These are phyloP conservation scores for Myriangium duriaei DNA, from an alignment of 2,329 filamentous ascomycete species.

Conservation along the genomic window DNA sequence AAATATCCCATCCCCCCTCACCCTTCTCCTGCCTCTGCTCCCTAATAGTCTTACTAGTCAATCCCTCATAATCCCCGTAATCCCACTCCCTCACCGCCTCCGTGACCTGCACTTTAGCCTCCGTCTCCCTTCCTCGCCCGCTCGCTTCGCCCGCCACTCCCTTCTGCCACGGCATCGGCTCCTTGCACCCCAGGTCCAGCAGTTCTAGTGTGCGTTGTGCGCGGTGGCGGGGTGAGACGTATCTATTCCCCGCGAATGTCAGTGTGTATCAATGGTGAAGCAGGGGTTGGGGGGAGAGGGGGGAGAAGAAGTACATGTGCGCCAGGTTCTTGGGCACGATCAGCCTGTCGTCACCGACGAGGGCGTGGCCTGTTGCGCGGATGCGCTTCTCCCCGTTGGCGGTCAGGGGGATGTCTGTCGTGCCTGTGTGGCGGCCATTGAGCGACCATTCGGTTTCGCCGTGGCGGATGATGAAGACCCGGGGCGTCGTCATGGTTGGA, in stretches of 20 bases:
- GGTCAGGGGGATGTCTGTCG: constrained; percentile 77
- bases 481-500: constrained; percentile 33
- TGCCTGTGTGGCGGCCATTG: constrained; percentile 65
- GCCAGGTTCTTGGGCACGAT: constrained; percentile 72
- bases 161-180: constrained; percentile 54
- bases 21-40: constrained; percentile 33
- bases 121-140: constrained; percentile 20
- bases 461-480: constrained; percentile 53
- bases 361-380: constrained; percentile 59
- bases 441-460: constrained; percentile 95
- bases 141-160: constrained; percentile 19
- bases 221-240: constrained; percentile 74
- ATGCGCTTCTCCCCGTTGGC: constrained; percentile 50
- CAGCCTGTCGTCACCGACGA: constrained; percentile 72
- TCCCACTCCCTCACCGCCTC: constrained; percentile 47
- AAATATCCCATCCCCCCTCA: constrained; percentile 65
- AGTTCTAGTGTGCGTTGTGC: constrained; percentile 86
- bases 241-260: constrained; percentile 38
- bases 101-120: constrained; percentile 36
- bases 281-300: too few species aligned
- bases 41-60: constrained; percentile 40
- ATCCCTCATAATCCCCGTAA: constrained; percentile 51
- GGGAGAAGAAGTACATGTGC: constrained; percentile 54
- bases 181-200: constrained; percentile 58
- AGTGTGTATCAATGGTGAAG: too few species aligned